Evolutionary conservation across 495 filamentous ascomycete species (phyloP).

Genomic region (Rhizodiscina lignyota): DNA sequence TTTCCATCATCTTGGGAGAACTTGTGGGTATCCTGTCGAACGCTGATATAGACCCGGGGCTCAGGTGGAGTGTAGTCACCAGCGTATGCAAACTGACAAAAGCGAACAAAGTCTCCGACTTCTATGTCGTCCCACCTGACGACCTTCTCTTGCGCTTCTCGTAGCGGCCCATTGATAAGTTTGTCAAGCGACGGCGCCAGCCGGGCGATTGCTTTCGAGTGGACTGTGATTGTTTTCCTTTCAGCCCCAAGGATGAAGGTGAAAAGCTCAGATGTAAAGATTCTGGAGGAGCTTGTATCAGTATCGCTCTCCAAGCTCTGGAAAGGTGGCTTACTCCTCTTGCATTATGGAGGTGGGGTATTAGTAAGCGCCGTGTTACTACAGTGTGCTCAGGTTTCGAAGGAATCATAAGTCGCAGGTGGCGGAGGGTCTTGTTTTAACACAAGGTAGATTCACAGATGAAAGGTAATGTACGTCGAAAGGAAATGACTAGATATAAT

Average conservation of each 20-base stretch:
- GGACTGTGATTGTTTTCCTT: slow-evolving; percentile 1
- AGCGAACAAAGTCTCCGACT: slow-evolving; percentile 1
- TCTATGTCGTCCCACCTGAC: slow-evolving; percentile 1
- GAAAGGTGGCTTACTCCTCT: background rate
- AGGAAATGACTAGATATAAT: too few relatives aligned
- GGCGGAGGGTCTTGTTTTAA: too few relatives aligned
- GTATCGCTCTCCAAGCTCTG: background rate
- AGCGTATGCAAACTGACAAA: slow-evolving; percentile 3
- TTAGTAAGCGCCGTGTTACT: too few relatives aligned
- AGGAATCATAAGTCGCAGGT: too few relatives aligned
- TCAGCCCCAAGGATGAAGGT: slow-evolving; percentile 1
- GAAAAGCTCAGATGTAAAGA: background rate
- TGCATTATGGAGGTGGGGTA: background rate
- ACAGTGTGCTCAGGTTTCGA: too few relatives aligned
- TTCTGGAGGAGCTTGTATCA: background rate
- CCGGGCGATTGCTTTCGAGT: background rate
- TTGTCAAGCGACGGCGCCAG: background rate
- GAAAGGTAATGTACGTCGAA: too few relatives aligned
- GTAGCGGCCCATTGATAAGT: background rate
- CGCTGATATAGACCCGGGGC: too few relatives aligned
- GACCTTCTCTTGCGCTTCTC: background rate
- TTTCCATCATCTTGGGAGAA: background rate
- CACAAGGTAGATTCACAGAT: too few relatives aligned
- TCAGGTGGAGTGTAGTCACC: slow-evolving; percentile 2
- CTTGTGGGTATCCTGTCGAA: background rate